Evolutionary conservation across 352 stramenopile species (phyloP).

Genomic region (Thraustotheca clavata): DNA sequence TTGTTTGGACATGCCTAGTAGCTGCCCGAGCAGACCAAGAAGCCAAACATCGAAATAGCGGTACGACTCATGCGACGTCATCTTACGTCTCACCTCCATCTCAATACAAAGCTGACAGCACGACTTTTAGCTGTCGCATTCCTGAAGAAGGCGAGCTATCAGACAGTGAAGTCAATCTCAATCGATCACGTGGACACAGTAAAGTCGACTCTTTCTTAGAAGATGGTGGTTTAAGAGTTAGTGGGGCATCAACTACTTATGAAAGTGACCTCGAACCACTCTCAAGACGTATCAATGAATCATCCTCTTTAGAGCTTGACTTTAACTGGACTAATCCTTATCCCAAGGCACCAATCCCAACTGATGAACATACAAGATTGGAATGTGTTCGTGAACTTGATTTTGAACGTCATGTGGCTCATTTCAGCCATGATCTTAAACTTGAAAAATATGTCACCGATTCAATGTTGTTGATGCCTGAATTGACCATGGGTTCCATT

Average conservation of each 20-base stretch:
- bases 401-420: constrained; percentile 43
- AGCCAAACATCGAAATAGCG: neutral
- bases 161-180: neutral
- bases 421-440: neutral
- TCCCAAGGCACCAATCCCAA: constrained; percentile 54
- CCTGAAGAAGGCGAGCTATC: neutral
- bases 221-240: constrained; percentile 13
- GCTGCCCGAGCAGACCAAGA: neutral
- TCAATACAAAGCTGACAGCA: constrained; percentile 4
- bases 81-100: constrained; percentile 1
- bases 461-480: neutral
- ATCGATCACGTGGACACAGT: neutral
- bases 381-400: constrained; percentile 38
- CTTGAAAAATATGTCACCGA: neutral
- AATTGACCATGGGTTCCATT: constrained; percentile 42
- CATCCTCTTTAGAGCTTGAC: constrained; percentile 35
- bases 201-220: constrained; percentile 20
- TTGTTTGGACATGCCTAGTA: constrained; percentile 11
- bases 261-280: neutral
- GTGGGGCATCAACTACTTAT: neutral
- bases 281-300: neutral
- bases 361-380: constrained; percentile 34
- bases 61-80: constrained; percentile 7
- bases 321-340: constrained; percentile 75
- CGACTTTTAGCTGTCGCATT: constrained; percentile 1